Conservation (phyloP, 495 filamentous ascomycete species). For the Beverwykella pulmonaria region DNA sequence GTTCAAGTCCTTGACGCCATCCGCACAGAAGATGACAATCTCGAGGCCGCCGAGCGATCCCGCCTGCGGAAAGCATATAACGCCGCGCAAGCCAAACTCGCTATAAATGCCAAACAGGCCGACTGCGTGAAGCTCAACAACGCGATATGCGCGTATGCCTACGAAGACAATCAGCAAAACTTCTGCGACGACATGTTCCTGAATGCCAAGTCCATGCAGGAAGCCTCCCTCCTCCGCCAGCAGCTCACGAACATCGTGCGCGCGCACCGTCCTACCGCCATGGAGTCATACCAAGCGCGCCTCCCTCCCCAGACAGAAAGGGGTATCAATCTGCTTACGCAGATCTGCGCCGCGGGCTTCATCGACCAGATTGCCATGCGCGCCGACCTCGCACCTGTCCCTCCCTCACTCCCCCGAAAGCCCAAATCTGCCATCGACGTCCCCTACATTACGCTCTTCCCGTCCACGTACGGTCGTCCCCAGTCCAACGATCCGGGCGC, state of each 20-base stretch:
- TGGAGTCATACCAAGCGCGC: conserved; percentile 57
- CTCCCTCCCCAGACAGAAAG: conserved; percentile 70
- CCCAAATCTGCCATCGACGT: conserved; percentile 83
- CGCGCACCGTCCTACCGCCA: conserved; percentile 69
- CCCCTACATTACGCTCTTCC: conserved; percentile 84
- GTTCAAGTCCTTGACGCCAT: conserved; percentile 41
- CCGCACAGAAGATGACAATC: conserved; percentile 66
- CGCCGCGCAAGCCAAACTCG: conserved; percentile 73
- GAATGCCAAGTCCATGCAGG: conserved; percentile 79
- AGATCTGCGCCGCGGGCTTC: conserved; percentile 90
- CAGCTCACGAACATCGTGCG: conserved; percentile 82
- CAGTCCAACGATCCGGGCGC: conserved; percentile 45
- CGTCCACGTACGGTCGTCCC: conserved; percentile 54
- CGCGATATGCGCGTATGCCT: conserved; percentile 79
- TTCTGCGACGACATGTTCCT: conserved; percentile 86
- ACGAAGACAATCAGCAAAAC: conserved; percentile 65
- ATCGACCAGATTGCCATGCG: conserved; percentile 95
- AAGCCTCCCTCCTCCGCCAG: conserved; percentile 76
- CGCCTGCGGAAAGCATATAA: conserved; percentile 71
- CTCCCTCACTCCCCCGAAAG: conserved; percentile 69
- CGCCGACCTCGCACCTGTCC: conserved; percentile 76
- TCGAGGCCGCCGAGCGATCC: conserved; percentile 68
- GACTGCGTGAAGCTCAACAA: conserved; percentile 92
- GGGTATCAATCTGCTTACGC: conserved; percentile 79
- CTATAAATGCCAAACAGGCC: conserved; percentile 75